Evolutionary conservation across 345 rosid genomes (phyloP).

Genomic region (Turnera subulata): DNA sequence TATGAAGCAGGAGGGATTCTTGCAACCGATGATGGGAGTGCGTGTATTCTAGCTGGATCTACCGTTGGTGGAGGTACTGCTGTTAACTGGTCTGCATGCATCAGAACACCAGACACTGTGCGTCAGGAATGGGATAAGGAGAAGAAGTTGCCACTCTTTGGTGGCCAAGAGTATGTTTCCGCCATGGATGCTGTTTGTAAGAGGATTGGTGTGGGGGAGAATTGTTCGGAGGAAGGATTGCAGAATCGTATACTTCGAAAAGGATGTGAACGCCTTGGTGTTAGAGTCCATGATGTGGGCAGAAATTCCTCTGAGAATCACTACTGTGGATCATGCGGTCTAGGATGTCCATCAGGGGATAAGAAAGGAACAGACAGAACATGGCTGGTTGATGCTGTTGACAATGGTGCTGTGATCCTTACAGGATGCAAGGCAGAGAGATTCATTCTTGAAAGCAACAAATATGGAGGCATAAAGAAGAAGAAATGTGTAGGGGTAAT

Average conservation of each 20-base stretch:
- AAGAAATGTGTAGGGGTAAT: constrained; percentile 74
- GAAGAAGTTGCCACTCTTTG: constrained; percentile 41
- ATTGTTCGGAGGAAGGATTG: constrained; percentile 51
- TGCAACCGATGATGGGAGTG: constrained; percentile 33
- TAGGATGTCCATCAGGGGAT: constrained; percentile 78
- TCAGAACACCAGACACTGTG: constrained; percentile 58
- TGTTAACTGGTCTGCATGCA: constrained; percentile 85
- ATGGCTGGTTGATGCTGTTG: constrained; percentile 83
- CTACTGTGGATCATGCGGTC: constrained; percentile 79
- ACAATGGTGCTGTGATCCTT: constrained; percentile 59
- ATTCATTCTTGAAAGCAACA: constrained; percentile 42
- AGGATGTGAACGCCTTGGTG: constrained; percentile 75
- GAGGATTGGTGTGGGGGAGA: constrained; percentile 69
- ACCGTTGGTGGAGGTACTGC: constrained; percentile 90
- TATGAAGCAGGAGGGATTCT: constrained; percentile 72
- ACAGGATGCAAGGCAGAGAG: constrained; percentile 84
- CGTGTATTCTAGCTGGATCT: constrained; percentile 60
- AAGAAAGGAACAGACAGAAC: constrained; percentile 75
- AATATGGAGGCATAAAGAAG: constrained; percentile 23
- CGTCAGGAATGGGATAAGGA: constrained; percentile 71
- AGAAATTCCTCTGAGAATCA: constrained; percentile 73
- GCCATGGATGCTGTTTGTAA: constrained; percentile 70
- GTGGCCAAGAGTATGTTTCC: constrained; percentile 38
- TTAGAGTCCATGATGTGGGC: constrained; percentile 43
- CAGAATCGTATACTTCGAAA: constrained; percentile 71